A percentile compares a stretch with the other conserved stretches of the same genome.
phyloP scores from a whole-genome alignment of 129 eudicot species.

The Tagetes erecta region DNA sequence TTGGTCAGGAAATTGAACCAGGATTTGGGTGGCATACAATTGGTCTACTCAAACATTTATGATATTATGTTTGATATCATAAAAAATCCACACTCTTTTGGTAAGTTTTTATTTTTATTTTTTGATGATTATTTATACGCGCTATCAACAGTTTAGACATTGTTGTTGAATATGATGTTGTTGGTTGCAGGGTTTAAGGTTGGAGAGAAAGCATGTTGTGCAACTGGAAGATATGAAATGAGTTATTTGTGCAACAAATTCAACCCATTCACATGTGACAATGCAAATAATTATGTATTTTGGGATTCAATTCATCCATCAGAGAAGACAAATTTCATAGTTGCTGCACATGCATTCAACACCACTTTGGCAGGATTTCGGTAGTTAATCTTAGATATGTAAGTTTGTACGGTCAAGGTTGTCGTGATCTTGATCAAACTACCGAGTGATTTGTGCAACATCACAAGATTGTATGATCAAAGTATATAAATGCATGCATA shows the following conservation, averaged over 20 bases:
- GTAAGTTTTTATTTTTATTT: conserved; percentile 39
- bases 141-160: conserved; percentile 8
- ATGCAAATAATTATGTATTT: conserved; percentile 69
- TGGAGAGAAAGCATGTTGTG: conserved; percentile 73
- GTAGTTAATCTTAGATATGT: conserved; percentile 25
- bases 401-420: conserved; percentile 12
- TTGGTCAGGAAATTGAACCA: conserved; percentile 46
- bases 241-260: conserved; percentile 56
- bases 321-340: conserved; percentile 65
- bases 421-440: not conserved
- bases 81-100: conserved; percentile 56
- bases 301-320: conserved; percentile 93
- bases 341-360: conserved; percentile 53
- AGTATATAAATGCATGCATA: not conserved
- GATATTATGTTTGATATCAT: conserved; percentile 55
- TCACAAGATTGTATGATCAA: not conserved
- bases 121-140: not conserved
- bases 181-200: conserved; percentile 60
- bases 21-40: conserved; percentile 52
- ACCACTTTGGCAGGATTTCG: conserved; percentile 42
- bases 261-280: conserved; percentile 62
- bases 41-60: conserved; percentile 78
- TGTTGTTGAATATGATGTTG: conserved; percentile 18
- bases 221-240: conserved; percentile 70
- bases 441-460: not conserved